Percentiles rank a stretch among this genome's conserved stretches.
These are phyloP conservation scores for Collybia sordida DNA, from an alignment of 768 basidiomycete genomes.

Conservation along the genomic window DNA sequence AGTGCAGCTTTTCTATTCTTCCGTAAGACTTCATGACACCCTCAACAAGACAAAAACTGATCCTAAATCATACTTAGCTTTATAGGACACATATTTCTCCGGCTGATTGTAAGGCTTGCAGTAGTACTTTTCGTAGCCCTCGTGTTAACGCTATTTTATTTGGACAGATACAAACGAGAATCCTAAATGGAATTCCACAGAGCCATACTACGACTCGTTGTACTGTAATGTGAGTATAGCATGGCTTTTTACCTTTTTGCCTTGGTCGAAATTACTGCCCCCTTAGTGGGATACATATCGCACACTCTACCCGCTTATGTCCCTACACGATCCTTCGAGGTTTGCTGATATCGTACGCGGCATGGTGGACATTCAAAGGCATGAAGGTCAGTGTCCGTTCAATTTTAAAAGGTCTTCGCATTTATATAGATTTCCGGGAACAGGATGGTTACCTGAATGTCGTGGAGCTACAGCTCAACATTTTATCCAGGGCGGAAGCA, in stretches of 20 bases:
- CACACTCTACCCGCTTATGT: conserved; percentile 61
- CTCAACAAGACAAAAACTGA: neutral
- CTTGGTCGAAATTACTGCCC: neutral
- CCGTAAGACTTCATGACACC: neutral
- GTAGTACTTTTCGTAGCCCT: neutral
- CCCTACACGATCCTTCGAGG: conserved; percentile 58
- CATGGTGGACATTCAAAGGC: conserved; percentile 65
- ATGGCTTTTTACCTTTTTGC: neutral
- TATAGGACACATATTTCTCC: conserved; percentile 65
- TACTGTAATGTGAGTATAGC: conserved; percentile 61
- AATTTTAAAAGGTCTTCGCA: neutral
- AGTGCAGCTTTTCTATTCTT: conserved; percentile 55
- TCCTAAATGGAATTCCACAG: conserved; percentile 59
- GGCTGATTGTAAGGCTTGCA: conserved; percentile 51
- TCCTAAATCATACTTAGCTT: conserved; percentile 27
- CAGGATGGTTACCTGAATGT: conserved; percentile 61
- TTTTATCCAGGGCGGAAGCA: conserved; percentile 61
- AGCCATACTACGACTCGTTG: conserved; percentile 67
- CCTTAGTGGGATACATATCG: conserved; percentile 65
- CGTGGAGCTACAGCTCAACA: conserved; percentile 37
- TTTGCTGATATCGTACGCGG: conserved; percentile 62
- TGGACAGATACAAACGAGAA: conserved; percentile 60
- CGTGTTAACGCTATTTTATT: neutral
- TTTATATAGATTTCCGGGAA: neutral
- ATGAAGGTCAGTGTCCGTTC: conserved; percentile 48